phyloP scores from a whole-genome alignment of 2,329 filamentous ascomycete genomes.

The Calonectria pseudoturangicola region DNA sequence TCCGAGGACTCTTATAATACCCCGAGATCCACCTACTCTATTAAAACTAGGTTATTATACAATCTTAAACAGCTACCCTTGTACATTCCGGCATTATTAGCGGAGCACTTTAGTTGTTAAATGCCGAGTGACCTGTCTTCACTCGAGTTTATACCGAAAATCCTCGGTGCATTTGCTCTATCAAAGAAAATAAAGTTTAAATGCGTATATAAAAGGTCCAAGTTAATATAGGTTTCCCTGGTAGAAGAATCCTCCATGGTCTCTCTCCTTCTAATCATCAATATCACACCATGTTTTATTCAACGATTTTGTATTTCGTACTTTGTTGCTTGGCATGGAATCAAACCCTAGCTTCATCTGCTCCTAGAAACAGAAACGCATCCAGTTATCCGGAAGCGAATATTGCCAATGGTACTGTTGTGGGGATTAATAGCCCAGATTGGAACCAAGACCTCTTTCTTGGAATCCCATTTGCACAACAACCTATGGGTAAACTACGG shows the following conservation, averaged over 20 bases:
- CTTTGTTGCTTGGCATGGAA: background rate
- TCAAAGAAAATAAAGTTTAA: background rate
- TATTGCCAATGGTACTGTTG: background rate
- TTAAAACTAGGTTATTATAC: background rate
- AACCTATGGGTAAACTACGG: background rate
- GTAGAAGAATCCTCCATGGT: background rate
- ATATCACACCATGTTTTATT: background rate
- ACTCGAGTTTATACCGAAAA: background rate
- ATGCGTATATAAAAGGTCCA: background rate
- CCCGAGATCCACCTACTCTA: background rate
- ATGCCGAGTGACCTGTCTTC: background rate
- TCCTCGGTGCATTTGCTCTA: background rate
- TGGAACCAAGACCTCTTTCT: conserved; percentile 10
- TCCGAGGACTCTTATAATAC: background rate
- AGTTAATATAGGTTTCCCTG: too few relatives aligned
- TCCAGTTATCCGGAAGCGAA: background rate
- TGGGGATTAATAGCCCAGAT: background rate
- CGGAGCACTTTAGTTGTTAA: background rate
- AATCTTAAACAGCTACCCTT: background rate
- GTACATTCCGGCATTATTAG: background rate
- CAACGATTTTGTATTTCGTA: background rate
- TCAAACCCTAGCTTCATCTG: too few relatives aligned
- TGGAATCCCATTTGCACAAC: background rate
- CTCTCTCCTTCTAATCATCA: too few relatives aligned
- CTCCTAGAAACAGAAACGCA: too few relatives aligned